Evolutionary conservation across 495 filamentous ascomycete species (phyloP).

Genomic region (Podospora pseudoanserina): DNA sequence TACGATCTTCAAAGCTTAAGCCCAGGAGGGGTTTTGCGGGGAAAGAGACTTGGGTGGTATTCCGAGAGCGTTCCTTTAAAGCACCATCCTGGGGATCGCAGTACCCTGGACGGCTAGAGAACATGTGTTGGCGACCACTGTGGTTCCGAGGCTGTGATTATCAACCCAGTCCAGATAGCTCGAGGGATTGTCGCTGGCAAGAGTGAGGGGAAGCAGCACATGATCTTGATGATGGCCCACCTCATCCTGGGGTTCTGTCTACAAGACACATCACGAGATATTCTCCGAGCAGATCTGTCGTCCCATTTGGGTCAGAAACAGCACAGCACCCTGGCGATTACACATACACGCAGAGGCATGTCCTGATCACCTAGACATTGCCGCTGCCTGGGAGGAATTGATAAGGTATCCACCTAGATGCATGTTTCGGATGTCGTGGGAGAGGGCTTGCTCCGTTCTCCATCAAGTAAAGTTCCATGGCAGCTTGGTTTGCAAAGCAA

Average conservation of each 20-base stretch:
- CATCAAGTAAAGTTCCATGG: constrained; percentile 7
- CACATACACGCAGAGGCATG: not conserved
- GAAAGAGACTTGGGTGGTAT: constrained; percentile 26
- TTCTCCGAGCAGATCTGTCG: constrained; percentile 20
- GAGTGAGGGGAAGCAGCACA: not conserved
- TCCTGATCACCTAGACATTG: not conserved
- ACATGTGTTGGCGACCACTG: constrained; percentile 7
- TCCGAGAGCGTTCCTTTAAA: constrained; percentile 19
- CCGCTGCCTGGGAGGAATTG: not conserved
- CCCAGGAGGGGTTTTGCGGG: constrained; percentile 18
- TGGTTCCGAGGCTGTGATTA: constrained; percentile 15
- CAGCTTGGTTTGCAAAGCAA: constrained; percentile 3
- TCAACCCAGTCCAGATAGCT: not conserved
- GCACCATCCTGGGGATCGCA: constrained; percentile 19
- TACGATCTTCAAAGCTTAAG: constrained; percentile 27
- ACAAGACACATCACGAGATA: constrained; percentile 8
- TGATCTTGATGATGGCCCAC: constrained; percentile 4
- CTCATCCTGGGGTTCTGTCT: not conserved
- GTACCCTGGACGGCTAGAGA: constrained; percentile 5
- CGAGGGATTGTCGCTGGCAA: not conserved
- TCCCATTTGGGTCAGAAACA: constrained; percentile 13
- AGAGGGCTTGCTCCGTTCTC: constrained; percentile 17
- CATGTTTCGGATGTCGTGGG: constrained; percentile 7
- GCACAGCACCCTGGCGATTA: constrained; percentile 3
- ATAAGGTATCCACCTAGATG: not conserved